Conservation (phyloP, 371 early-diverging fungal species). For the Mortierella sp. region DNA sequence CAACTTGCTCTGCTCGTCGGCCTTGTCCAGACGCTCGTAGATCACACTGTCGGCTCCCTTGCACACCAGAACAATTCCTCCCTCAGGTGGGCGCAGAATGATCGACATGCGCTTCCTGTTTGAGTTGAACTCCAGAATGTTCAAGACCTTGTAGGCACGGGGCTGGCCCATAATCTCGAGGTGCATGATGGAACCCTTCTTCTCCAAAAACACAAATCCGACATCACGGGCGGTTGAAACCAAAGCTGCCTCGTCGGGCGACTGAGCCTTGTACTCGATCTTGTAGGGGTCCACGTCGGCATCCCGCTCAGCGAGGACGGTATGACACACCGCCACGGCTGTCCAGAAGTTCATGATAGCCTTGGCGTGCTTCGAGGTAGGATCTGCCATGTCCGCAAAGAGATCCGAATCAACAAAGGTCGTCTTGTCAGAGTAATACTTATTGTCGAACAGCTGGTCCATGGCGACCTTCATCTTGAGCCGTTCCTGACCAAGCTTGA, state of each 20-base stretch:
- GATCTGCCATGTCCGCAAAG: constrained; percentile 58
- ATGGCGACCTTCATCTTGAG: constrained; percentile 55
- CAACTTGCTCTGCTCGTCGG: constrained; percentile 66
- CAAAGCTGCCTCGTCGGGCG: constrained; percentile 95
- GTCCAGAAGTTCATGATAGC: constrained; percentile 82
- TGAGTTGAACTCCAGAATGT: constrained; percentile 87
- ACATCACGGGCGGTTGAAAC: constrained; percentile 91
- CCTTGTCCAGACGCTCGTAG: constrained; percentile 77
- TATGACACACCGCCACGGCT: constrained; percentile 84
- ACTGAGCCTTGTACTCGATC: constrained; percentile 91
- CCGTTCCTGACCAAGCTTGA: constrained; percentile 45
- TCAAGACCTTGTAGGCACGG: constrained; percentile 73
- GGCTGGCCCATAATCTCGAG: constrained; percentile 80
- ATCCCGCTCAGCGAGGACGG: constrained; percentile 74
- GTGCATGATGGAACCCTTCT: constrained; percentile 70
- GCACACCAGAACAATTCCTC: constrained; percentile 84
- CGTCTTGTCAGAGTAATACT: constrained; percentile 55
- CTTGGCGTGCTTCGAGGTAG: constrained; percentile 63
- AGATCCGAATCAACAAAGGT: constrained; percentile 61
- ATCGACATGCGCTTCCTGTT: constrained; percentile 91
- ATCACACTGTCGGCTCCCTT: constrained; percentile 99
- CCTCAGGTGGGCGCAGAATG: constrained; percentile 74
- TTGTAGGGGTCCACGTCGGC: constrained; percentile 59
- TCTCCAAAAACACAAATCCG: constrained; percentile 88
- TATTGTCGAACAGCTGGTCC: constrained; percentile 57